Evolutionary conservation across 345 rosid species (phyloP).

Genomic region (Lepidium africanum): DNA sequence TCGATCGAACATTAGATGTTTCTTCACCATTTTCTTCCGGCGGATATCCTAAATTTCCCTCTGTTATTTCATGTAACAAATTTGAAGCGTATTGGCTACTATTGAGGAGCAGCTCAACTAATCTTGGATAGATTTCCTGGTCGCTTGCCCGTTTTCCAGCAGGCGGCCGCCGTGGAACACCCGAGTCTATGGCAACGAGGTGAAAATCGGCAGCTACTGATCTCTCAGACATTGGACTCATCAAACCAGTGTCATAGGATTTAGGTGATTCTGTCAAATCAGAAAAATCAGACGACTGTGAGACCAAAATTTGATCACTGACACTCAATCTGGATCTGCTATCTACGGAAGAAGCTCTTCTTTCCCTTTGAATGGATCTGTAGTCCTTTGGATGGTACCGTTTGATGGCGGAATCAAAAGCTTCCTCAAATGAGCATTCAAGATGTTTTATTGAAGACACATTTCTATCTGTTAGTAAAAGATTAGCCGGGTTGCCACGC

Average conservation of each 20-base stretch:
- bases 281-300: conserved; percentile 62
- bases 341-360: conserved; percentile 81
- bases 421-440: conserved; percentile 54
- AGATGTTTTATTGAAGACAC: conserved; percentile 29
- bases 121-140: conserved; percentile 77
- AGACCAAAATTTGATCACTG: conserved; percentile 38
- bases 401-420: conserved; percentile 71
- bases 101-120: conserved; percentile 89
- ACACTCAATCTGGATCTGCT: conserved; percentile 42
- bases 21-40: conserved; percentile 37
- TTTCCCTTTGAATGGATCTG: conserved; percentile 74
- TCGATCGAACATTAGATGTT: conserved; percentile 17
- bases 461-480: conserved; percentile 68
- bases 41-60: conserved; percentile 65
- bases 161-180: conserved; percentile 97
- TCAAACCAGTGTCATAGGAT: conserved; percentile 39
- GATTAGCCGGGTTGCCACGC: conserved; percentile 97
- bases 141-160: conserved; percentile 94
- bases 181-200: conserved; percentile 87
- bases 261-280: conserved; percentile 58
- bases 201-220: conserved; percentile 42
- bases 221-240: conserved; percentile 49
- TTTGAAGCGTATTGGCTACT: conserved; percentile 56
- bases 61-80: conserved; percentile 74
- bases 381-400: conserved; percentile 64